These are phyloP conservation scores for Hanseniaspora gamundiae DNA, from an alignment of 1,139 yeast genomes.

Conservation along the genomic window DNA sequence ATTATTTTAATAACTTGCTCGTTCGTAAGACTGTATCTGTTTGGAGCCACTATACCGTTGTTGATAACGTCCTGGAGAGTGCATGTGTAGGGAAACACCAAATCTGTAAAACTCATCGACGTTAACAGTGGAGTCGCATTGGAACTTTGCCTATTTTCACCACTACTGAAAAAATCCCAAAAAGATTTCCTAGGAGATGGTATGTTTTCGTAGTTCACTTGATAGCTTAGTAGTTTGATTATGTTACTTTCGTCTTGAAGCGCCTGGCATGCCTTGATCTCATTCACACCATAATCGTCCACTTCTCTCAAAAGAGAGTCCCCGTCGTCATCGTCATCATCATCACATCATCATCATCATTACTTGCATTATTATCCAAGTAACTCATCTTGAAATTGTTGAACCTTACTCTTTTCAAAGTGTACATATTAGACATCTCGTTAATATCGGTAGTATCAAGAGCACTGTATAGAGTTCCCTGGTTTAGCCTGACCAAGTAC, in stretches of 20 bases:
- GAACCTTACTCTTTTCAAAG: conserved; percentile 1
- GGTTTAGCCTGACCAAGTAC: neutral
- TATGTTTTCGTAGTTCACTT: neutral
- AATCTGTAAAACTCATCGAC: neutral
- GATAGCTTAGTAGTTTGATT: neutral
- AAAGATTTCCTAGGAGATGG: neutral
- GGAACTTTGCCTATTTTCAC: neutral
- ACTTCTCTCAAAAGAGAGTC: no score
- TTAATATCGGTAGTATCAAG: neutral
- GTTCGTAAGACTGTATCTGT: neutral
- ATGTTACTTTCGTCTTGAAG: no score
- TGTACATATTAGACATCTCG: neutral
- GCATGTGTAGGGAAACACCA: conserved; percentile 1
- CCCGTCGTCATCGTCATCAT: neutral
- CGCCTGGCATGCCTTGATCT: neutral
- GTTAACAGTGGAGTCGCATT: neutral
- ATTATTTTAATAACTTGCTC: neutral
- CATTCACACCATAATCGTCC: neutral
- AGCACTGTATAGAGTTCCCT: neutral
- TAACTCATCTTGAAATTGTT: neutral
- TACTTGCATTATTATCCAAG: neutral
- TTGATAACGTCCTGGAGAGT: conserved; percentile 1
- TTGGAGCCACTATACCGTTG: neutral
- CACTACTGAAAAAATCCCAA: neutral
- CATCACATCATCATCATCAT: neutral